phyloP scores from a whole-genome alignment of 2,329 filamentous ascomycete genomes.

The Lachnellula arida region DNA sequence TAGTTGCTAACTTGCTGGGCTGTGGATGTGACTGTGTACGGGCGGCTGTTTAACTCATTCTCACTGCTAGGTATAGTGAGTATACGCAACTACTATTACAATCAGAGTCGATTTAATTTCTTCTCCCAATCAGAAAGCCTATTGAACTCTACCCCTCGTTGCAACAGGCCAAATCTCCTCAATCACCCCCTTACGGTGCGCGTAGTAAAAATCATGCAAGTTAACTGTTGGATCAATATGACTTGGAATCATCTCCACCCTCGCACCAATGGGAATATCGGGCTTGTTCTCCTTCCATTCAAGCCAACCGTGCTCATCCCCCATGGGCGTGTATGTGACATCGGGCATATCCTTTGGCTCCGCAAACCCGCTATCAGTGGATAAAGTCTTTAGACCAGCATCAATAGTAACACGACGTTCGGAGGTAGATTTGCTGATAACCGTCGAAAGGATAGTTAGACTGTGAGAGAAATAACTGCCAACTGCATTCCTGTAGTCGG shows the following conservation, averaged over 20 bases:
- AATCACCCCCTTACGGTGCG: conserved; percentile 42
- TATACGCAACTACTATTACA: no score
- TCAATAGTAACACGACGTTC: conserved; percentile 43
- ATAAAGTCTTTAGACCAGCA: conserved; percentile 45
- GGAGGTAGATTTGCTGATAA: conserved; percentile 43
- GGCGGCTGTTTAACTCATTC: no score
- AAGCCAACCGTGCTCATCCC: conserved; percentile 11
- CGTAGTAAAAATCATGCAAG: conserved; percentile 47
- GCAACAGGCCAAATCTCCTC: conserved; percentile 50
- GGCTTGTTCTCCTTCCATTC: conserved; percentile 1
- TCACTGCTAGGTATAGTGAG: no score
- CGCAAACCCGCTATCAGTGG: conserved; percentile 42
- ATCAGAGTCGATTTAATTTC: no score
- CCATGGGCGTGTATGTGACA: conserved; percentile 1
- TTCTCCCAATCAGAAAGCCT: background rate
- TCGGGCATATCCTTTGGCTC: conserved; percentile 10
- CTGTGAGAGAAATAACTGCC: conserved; percentile 46
- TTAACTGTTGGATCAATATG: conserved; percentile 53
- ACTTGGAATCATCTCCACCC: conserved; percentile 43
- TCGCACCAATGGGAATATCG: conserved; percentile 2
- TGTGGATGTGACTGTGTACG: no score
- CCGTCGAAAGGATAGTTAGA: conserved; percentile 44
- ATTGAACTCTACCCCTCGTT: conserved; percentile 48
- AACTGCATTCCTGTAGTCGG: conserved; percentile 49
- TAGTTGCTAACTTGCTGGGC: no score